These are phyloP conservation scores for Phytophthora aleatoria DNA, from an alignment of 352 stramenopile genomes.

Conservation along the genomic window DNA sequence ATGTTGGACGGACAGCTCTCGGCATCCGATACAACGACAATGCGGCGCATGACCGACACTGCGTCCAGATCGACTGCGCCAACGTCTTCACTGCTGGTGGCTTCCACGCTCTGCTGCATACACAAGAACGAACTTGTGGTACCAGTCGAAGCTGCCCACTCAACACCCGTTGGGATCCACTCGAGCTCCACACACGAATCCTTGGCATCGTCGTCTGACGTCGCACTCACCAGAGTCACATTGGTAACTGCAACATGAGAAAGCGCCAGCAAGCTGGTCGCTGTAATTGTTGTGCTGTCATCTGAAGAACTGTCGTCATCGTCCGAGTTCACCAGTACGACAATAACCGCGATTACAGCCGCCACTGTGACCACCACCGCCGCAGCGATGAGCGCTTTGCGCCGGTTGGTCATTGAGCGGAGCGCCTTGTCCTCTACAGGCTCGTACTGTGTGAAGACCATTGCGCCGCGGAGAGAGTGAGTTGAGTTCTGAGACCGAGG, in stretches of 20 bases:
- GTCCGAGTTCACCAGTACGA: slow-evolving; percentile 24
- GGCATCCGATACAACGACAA: slow-evolving; percentile 28
- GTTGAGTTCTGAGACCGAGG: slow-evolving; percentile 7
- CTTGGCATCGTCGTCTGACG: slow-evolving; percentile 26
- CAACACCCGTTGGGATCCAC: slow-evolving; percentile 39
- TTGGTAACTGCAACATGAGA: slow-evolving; percentile 30
- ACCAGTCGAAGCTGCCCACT: slow-evolving; percentile 30
- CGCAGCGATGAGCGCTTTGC: slow-evolving; percentile 22
- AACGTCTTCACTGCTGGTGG: slow-evolving; percentile 17
- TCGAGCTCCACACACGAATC: slow-evolving; percentile 33
- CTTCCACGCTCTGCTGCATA: slow-evolving; percentile 34
- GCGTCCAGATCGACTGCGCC: slow-evolving; percentile 21
- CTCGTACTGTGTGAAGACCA: slow-evolving; percentile 15
- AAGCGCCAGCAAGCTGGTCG: slow-evolving; percentile 17
- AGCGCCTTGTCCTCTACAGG: slow-evolving; percentile 11
- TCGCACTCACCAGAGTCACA: slow-evolving; percentile 20
- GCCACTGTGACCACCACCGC: slow-evolving; percentile 16
- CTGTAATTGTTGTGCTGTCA: slow-evolving; percentile 3
- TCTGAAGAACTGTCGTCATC: slow-evolving; percentile 12
- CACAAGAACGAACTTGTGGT: slow-evolving; percentile 36
- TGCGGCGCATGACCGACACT: slow-evolving; percentile 26
- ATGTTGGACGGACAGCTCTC: slow-evolving; percentile 29
- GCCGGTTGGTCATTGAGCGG: slow-evolving; percentile 18
- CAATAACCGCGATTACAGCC: slow-evolving; percentile 21
- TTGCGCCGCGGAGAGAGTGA: slow-evolving; percentile 10